These are phyloP conservation scores for Echeveria elegans DNA, from an alignment of 164 flowering plant genomes.

Conservation along the genomic window DNA sequence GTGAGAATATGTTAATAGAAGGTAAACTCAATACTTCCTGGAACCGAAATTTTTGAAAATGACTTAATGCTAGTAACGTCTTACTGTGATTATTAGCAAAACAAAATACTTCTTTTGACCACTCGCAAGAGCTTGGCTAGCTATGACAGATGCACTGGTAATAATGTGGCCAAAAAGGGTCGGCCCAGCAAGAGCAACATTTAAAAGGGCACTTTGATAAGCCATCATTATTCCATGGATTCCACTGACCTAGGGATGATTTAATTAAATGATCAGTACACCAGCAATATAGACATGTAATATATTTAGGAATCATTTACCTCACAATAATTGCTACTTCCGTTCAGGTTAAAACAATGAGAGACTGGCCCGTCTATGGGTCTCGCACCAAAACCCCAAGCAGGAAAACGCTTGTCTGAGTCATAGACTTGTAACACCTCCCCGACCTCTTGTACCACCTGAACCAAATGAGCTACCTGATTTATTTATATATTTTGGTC, in stretches of 20 bases:
- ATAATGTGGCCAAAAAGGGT: conserved; percentile 63
- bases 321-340: conserved; percentile 57
- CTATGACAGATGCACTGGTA: conserved; percentile 41
- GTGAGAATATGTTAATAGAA: background rate
- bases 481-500: background rate
- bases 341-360: conserved; percentile 74
- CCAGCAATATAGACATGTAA: background rate
- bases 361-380: conserved; percentile 78
- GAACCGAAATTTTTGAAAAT: background rate
- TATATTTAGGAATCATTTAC: conserved; percentile 18
- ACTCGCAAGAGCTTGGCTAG: conserved; percentile 45
- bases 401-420: conserved; percentile 55
- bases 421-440: conserved; percentile 68
- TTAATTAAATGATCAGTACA: background rate
- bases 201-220: conserved; percentile 52
- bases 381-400: conserved; percentile 86
- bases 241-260: conserved; percentile 54
- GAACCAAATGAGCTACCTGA: background rate
- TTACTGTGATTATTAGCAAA: conserved; percentile 64
- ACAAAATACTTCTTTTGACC: conserved; percentile 44
- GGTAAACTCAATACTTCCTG: background rate
- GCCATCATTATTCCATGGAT: conserved; percentile 63
- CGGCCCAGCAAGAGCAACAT: conserved; percentile 69
- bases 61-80: conserved; percentile 1
- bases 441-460: conserved; percentile 64